These are phyloP conservation scores for Bryoerythrophyllum caledonicum DNA, from an alignment of 225 moss, liverwort and hornwort species.

Conservation along the genomic window DNA sequence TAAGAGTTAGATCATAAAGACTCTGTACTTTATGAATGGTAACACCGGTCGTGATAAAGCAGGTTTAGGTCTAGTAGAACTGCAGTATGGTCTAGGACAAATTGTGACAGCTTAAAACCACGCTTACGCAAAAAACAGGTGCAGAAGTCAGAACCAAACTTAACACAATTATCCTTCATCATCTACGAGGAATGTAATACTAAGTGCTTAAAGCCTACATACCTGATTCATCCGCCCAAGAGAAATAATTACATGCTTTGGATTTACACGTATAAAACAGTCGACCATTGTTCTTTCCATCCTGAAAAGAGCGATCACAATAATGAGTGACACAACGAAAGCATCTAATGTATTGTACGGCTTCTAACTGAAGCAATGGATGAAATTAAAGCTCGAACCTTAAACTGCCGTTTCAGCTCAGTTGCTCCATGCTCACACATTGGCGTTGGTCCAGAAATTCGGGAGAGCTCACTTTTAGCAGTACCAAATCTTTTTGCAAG, in stretches of 20 bases:
- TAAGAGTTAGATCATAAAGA: not conserved
- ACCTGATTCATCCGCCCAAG: slow-evolving; percentile 29
- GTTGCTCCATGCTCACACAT: slow-evolving; percentile 32
- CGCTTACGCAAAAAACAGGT: not conserved
- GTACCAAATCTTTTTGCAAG: slow-evolving; percentile 22
- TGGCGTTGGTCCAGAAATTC: slow-evolving; percentile 24
- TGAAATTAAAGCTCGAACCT: slow-evolving; percentile 18
- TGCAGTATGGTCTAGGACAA: not conserved
- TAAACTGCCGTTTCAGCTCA: slow-evolving; percentile 15
- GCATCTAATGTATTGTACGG: not conserved
- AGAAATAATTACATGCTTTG: slow-evolving; percentile 5
- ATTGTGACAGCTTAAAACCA: not conserved
- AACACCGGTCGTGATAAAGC: not conserved
- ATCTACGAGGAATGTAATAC: not conserved
- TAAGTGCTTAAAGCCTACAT: not conserved
- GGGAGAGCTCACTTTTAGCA: slow-evolving; percentile 23
- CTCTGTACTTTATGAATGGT: not conserved
- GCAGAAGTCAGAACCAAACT: not conserved
- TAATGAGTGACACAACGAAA: not conserved
- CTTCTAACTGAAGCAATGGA: not conserved
- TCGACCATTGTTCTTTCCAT: slow-evolving; percentile 5
- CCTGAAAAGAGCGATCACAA: slow-evolving; percentile 12
- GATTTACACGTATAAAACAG: slow-evolving; percentile 16
- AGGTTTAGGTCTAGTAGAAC: not conserved
- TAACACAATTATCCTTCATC: not conserved